Percentiles rank a stretch among this genome's conserved stretches.
phyloP scores from a whole-genome alignment of 352 stramenopile genomes.

The Phytophthora idaei region DNA sequence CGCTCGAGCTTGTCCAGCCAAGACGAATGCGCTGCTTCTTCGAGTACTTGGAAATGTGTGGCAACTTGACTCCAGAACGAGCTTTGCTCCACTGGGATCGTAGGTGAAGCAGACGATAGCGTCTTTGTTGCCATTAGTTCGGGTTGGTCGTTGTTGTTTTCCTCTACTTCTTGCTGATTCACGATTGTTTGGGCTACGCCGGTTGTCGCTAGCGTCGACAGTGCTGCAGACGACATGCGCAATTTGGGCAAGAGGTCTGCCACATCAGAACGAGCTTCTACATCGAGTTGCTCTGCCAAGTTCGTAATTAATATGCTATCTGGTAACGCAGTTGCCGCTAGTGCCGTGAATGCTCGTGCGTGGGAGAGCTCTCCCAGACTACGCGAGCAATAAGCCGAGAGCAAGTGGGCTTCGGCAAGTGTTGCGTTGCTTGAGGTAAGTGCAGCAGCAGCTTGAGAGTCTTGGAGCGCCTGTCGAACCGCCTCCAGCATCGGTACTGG shows the following conservation, averaged over 20 bases:
- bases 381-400: slow-evolving; percentile 48
- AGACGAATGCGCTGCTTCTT: slow-evolving; percentile 32
- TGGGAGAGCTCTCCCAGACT: slow-evolving; percentile 42
- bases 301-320: slow-evolving; percentile 30
- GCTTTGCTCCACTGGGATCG: slow-evolving; percentile 6
- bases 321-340: slow-evolving; percentile 35
- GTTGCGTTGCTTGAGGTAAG: slow-evolving; percentile 32
- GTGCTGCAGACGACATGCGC: slow-evolving; percentile 13
- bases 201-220: slow-evolving; percentile 12
- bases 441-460: slow-evolving; percentile 37
- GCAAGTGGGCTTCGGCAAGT: slow-evolving; percentile 35
- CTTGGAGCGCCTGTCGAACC: slow-evolving; percentile 52
- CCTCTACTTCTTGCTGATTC: slow-evolving; percentile 18
- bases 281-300: slow-evolving; percentile 40
- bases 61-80: slow-evolving; percentile 31
- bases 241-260: slow-evolving; percentile 24
- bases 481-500: slow-evolving; percentile 33
- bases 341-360: slow-evolving; percentile 31
- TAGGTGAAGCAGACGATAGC: neutral
- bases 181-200: neutral
- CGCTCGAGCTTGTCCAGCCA: slow-evolving; percentile 47
- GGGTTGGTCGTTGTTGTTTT: slow-evolving; percentile 37
- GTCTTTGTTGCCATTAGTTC: slow-evolving; percentile 11
- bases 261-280: slow-evolving; percentile 29
- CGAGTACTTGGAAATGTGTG: slow-evolving; percentile 30